These are phyloP conservation scores for Antrodiella citrinella DNA, from an alignment of 768 basidiomycete species.

Conservation along the genomic window DNA sequence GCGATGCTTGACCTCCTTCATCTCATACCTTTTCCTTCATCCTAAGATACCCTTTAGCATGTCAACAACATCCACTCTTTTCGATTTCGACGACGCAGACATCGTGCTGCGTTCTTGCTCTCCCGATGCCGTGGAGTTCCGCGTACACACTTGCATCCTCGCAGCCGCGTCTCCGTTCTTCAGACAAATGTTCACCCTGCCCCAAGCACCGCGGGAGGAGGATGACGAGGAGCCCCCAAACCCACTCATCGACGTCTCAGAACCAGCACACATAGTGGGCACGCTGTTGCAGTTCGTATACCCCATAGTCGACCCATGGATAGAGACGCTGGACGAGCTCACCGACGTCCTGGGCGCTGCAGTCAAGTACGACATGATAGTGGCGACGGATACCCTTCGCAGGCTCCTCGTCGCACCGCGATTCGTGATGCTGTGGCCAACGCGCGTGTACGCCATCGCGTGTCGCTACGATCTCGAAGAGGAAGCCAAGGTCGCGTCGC, in stretches of 20 bases:
- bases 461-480: conserved; percentile 56
- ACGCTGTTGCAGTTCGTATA: conserved; percentile 54
- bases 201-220: conserved; percentile 33
- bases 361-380: conserved; percentile 54
- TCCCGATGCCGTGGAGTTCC: conserved; percentile 49
- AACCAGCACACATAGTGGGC: conserved; percentile 36
- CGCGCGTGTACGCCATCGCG: conserved; percentile 65
- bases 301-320: conserved; percentile 45
- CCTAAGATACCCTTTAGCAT: not conserved
- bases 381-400: conserved; percentile 41
- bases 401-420: conserved; percentile 39
- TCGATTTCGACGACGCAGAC: conserved; percentile 44
- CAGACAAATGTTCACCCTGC: conserved; percentile 57
- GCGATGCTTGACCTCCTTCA: conserved; percentile 5
- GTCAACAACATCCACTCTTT: conserved; percentile 17
- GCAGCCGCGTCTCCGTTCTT: conserved; percentile 62
- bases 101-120: conserved; percentile 37
- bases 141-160: conserved; percentile 32
- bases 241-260: conserved; percentile 50
- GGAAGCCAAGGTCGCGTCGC: conserved; percentile 55
- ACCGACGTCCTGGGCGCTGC: conserved; percentile 42
- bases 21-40: not conserved
- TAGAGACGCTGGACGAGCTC: conserved; percentile 48
- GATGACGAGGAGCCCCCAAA: conserved; percentile 16
- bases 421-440: conserved; percentile 41